Percentiles rank a stretch among this genome's conserved stretches.
Evolutionary conservation across 2,329 filamentous ascomycete genomes (phyloP).

Genomic region (Amauroascus niger): DNA sequence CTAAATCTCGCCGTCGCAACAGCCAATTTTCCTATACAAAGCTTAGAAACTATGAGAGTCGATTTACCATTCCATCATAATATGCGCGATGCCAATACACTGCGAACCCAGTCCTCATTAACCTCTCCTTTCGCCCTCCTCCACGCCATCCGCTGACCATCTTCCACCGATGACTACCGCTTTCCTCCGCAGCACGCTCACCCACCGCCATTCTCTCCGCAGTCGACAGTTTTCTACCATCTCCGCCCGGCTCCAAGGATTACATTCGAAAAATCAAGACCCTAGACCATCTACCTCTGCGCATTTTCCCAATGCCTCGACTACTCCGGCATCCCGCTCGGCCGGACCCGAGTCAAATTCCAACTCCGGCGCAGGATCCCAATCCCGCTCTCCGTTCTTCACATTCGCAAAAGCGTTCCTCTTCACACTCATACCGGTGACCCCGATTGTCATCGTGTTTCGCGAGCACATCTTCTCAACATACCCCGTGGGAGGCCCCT

Average conservation of each 20-base stretch:
- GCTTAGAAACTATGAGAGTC: not conserved
- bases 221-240: not conserved
- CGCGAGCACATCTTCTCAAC: conserved; percentile 34
- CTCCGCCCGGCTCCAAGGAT: not conserved
- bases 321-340: not conserved
- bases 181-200: not conserved
- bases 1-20: no score
- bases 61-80: not conserved
- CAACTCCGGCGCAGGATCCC: conserved; percentile 13
- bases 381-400: conserved; percentile 22
- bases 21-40: not conserved
- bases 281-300: not conserved
- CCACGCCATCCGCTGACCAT: no score
- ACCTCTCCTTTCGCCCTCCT: not conserved
- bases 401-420: conserved; percentile 18
- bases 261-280: not conserved
- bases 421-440: conserved; percentile 23
- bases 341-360: conserved; percentile 11
- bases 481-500: conserved; percentile 41
- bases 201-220: not conserved
- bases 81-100: not conserved
- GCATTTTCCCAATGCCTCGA: not conserved
- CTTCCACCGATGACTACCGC: conserved; percentile 3
- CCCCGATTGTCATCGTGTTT: conserved; percentile 34
- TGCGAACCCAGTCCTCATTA: not conserved